A percentile compares a stretch with the other conserved stretches of the same genome.
These are phyloP conservation scores for Phytophthora pluvialis DNA, from an alignment of 352 stramenopile genomes.

Conservation along the genomic window DNA sequence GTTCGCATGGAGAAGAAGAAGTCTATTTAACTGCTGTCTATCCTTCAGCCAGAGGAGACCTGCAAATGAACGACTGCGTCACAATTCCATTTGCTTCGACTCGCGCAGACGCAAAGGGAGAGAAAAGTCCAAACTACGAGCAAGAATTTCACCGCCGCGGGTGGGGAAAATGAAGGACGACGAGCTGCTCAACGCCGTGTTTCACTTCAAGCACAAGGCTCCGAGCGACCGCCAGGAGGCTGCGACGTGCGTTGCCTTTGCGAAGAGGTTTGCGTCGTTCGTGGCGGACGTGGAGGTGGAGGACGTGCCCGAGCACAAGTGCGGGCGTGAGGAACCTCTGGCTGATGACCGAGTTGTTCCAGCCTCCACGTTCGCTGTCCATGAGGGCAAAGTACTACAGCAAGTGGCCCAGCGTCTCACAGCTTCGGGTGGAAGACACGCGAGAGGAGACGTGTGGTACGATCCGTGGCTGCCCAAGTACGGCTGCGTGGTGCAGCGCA, in stretches of 20 bases:
- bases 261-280: slow-evolving; percentile 17
- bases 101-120: too few species aligned
- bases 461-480: slow-evolving; percentile 58
- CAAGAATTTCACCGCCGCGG: too few species aligned
- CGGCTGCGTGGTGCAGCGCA: slow-evolving; percentile 46
- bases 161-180: slow-evolving; percentile 11
- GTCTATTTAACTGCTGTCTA: neutral
- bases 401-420: slow-evolving; percentile 17
- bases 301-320: slow-evolving; percentile 17
- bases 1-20: neutral
- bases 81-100: too few species aligned
- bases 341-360: slow-evolving; percentile 35
- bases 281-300: neutral
- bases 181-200: slow-evolving; percentile 39
- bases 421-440: slow-evolving; percentile 4
- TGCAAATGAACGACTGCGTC: neutral
- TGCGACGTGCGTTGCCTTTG: neutral
- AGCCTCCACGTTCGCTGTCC: slow-evolving; percentile 26
- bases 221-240: slow-evolving; percentile 39
- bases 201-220: slow-evolving; percentile 52
- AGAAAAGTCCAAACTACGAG: too few species aligned
- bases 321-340: slow-evolving; percentile 17
- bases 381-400: slow-evolving; percentile 35
- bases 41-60: neutral
- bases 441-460: slow-evolving; percentile 39